phyloP scores from a whole-genome alignment of 108 stramenopile species.

The Skeletonema menzelii region DNA sequence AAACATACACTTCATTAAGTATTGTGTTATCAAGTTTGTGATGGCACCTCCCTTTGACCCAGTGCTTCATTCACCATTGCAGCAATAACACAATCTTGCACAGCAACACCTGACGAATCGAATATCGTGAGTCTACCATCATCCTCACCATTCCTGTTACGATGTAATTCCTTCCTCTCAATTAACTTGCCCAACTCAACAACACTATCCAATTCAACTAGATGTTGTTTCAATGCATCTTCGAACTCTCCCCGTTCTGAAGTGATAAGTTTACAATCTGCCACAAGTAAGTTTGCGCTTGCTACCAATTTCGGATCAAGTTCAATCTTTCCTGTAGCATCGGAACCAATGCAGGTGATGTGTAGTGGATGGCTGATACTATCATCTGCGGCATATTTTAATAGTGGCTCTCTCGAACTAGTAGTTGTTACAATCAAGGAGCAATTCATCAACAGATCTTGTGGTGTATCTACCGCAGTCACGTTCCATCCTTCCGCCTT shows the following conservation, averaged over 20 bases:
- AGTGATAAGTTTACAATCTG: constrained; percentile 53
- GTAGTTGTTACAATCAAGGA: constrained; percentile 72
- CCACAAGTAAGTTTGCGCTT: constrained; percentile 56
- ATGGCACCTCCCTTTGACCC: not conserved
- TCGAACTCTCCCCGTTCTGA: constrained; percentile 71
- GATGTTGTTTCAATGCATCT: constrained; percentile 11
- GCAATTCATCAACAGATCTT: constrained; percentile 51
- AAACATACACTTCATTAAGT: too few species aligned
- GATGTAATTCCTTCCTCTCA: constrained; percentile 23
- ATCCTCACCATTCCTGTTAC: not conserved
- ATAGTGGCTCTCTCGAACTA: constrained; percentile 54
- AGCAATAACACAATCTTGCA: constrained; percentile 75
- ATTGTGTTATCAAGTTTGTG: too few species aligned
- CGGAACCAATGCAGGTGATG: constrained; percentile 73
- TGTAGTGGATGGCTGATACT: constrained; percentile 19
- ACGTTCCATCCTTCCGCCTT: constrained; percentile 62
- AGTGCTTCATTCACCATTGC: constrained; percentile 48
- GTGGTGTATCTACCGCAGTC: constrained; percentile 5
- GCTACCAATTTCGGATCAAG: constrained; percentile 48
- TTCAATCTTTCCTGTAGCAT: constrained; percentile 73
- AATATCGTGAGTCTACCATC: constrained; percentile 61
- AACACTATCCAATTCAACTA: constrained; percentile 31
- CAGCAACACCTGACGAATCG: constrained; percentile 73
- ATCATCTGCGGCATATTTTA: constrained; percentile 15
- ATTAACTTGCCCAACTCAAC: constrained; percentile 57